phyloP scores from a whole-genome alignment of 2,329 filamentous ascomycete genomes.

The Diaporthe vexans region DNA sequence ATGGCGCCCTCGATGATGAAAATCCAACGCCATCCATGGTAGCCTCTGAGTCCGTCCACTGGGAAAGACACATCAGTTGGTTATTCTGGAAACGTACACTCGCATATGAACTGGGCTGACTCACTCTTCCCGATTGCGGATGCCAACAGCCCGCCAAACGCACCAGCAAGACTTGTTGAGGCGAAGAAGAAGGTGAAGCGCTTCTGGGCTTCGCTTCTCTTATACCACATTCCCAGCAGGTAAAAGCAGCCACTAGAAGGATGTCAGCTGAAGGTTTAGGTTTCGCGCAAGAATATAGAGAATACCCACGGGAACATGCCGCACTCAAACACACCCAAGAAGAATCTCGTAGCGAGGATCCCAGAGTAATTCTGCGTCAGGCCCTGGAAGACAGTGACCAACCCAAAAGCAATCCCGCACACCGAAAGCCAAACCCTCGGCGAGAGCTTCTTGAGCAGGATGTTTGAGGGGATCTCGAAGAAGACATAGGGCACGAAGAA shows the following conservation, averaged over 20 bases:
- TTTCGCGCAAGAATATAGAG: conserved; percentile 62
- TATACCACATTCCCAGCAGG: conserved; percentile 91
- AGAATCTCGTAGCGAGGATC: conserved; percentile 85
- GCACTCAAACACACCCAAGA: conserved; percentile 82
- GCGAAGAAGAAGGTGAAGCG: conserved; percentile 96
- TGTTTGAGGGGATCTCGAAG: conserved; percentile 80
- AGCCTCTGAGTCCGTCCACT: conserved; percentile 78
- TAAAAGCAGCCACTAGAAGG: conserved; percentile 62
- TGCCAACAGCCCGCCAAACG: conserved; percentile 89
- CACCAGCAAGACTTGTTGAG: conserved; percentile 82
- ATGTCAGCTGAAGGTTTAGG: not conserved
- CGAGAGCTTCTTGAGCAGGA: conserved; percentile 76
- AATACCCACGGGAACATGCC: conserved; percentile 81
- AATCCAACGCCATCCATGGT: conserved; percentile 84
- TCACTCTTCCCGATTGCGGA: conserved; percentile 85
- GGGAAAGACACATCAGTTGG: not conserved
- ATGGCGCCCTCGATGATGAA: conserved; percentile 83
- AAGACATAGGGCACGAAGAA: conserved; percentile 86
- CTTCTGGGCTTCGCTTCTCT: conserved; percentile 87
- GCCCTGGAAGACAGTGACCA: conserved; percentile 82
- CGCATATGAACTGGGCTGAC: conserved; percentile 33
- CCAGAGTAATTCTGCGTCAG: conserved; percentile 83
- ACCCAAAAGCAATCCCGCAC: conserved; percentile 89
- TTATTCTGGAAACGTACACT: not conserved
- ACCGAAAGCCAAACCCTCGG: conserved; percentile 80